Percentiles rank a stretch among this genome's conserved stretches.
These are phyloP conservation scores for Maudiozyma pseudohumilis DNA, from an alignment of 805 yeast species.

Conservation along the genomic window DNA sequence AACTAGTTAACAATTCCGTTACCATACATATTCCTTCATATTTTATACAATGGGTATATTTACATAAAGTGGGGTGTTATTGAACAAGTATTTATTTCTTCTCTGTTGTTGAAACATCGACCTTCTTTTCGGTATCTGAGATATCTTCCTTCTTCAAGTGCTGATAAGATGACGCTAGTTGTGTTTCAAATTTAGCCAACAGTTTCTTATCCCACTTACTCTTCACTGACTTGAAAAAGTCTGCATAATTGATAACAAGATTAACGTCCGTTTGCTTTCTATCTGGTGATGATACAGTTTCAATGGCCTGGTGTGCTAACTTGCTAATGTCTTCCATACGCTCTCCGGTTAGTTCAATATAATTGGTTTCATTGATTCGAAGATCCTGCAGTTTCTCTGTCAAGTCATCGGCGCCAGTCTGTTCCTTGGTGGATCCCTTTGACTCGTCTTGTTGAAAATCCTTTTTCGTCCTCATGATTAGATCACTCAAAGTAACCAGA, in stretches of 20 bases:
- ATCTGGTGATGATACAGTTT: constrained; percentile 17
- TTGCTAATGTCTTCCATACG: constrained; percentile 34
- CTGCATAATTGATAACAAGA: constrained; percentile 43
- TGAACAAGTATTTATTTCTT: not conserved
- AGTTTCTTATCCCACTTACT: constrained; percentile 25
- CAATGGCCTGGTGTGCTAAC: constrained; percentile 10
- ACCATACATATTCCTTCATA: not conserved
- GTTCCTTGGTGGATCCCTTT: too few species aligned
- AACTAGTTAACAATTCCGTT: not conserved
- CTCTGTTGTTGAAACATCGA: not conserved
- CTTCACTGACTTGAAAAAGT: constrained; percentile 37
- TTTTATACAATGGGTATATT: not conserved
- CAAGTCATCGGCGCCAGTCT: constrained; percentile 1
- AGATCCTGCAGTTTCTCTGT: constrained; percentile 2
- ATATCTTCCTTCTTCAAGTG: not conserved
- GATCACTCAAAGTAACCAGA: constrained; percentile 60
- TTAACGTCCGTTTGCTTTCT: constrained; percentile 8
- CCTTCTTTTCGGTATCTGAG: not conserved
- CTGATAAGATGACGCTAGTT: not conserved
- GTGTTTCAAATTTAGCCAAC: constrained; percentile 1
- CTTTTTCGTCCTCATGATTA: constrained; percentile 34
- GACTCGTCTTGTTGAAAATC: not conserved
- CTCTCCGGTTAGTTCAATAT: constrained; percentile 33
- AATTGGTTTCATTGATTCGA: constrained; percentile 15
- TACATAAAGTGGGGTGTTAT: not conserved